Evolutionary conservation across 345 rosid genomes (phyloP).

Genomic region (Zanthoxylum bungeanum): DNA sequence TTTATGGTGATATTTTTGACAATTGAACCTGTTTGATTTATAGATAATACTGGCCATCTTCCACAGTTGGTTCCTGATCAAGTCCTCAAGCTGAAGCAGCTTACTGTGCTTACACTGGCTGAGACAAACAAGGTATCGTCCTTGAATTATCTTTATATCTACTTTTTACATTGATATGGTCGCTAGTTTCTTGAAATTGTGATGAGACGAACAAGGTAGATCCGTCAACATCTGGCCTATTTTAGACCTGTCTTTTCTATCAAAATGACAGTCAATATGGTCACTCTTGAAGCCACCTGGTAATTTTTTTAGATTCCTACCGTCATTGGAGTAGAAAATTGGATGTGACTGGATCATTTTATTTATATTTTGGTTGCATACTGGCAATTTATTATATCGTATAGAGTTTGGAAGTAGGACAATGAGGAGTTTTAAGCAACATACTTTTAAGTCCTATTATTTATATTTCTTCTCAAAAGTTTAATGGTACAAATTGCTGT

Average conservation of each 20-base stretch:
- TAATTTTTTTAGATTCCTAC: not conserved
- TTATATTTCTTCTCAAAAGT: not conserved
- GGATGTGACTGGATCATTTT: not conserved
- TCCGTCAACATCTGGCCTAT: not conserved
- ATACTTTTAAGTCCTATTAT: not conserved
- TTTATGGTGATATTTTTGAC: constrained; percentile 7
- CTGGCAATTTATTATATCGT: not conserved
- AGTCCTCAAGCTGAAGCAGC: constrained; percentile 86
- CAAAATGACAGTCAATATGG: not conserved
- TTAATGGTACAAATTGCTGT: not conserved
- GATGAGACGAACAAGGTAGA: not conserved
- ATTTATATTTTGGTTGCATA: not conserved
- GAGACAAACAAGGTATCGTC: constrained; percentile 73
- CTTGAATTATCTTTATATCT: not conserved
- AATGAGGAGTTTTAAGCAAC: not conserved
- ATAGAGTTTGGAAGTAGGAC: not conserved
- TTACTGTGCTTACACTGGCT: constrained; percentile 90
- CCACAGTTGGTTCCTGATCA: constrained; percentile 74
- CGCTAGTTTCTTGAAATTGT: not conserved
- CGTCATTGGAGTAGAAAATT: not conserved
- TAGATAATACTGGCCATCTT: constrained; percentile 57
- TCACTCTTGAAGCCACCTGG: not conserved
- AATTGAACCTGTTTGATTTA: constrained; percentile 15
- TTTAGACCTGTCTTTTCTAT: not conserved
- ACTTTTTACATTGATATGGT: not conserved